Percentiles rank a stretch among this genome's conserved stretches.
phyloP scores from a whole-genome alignment of 1,284 basidiomycete species.

The Ceratobasidium theobromae region DNA sequence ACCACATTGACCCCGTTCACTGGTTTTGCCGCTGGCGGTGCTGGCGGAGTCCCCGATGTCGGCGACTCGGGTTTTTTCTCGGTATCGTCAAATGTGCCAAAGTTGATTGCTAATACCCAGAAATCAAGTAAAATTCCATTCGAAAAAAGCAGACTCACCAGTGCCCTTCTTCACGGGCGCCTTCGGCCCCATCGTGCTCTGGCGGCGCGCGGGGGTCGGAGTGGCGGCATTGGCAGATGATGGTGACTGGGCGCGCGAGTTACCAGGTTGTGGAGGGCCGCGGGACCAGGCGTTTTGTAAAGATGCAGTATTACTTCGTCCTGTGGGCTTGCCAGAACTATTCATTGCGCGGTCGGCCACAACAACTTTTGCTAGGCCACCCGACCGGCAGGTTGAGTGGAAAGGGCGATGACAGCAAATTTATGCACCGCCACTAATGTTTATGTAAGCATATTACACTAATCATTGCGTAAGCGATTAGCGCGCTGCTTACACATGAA shows the following conservation, averaged over 20 bases:
- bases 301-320: constrained; percentile 11
- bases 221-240: constrained; percentile 10
- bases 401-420: too few species aligned
- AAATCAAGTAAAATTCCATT: too few species aligned
- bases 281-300: constrained; percentile 20
- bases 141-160: too few species aligned
- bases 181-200: not conserved
- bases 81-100: not conserved
- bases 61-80: not conserved
- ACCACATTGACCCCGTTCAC: constrained; percentile 33
- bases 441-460: too few species aligned
- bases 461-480: too few species aligned
- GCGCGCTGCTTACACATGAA: not conserved
- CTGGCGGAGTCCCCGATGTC: not conserved
- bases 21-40: constrained; percentile 20
- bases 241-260: constrained; percentile 27
- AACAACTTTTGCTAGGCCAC: not conserved
- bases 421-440: not conserved
- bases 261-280: not conserved
- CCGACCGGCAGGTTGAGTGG: not conserved
- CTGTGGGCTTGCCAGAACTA: constrained; percentile 21
- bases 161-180: not conserved
- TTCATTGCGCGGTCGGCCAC: constrained; percentile 8
- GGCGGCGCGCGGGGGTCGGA: constrained; percentile 6
- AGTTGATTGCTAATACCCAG: too few species aligned